phyloP scores from a whole-genome alignment of 768 basidiomycete species.

The Tricholomella constricta region DNA sequence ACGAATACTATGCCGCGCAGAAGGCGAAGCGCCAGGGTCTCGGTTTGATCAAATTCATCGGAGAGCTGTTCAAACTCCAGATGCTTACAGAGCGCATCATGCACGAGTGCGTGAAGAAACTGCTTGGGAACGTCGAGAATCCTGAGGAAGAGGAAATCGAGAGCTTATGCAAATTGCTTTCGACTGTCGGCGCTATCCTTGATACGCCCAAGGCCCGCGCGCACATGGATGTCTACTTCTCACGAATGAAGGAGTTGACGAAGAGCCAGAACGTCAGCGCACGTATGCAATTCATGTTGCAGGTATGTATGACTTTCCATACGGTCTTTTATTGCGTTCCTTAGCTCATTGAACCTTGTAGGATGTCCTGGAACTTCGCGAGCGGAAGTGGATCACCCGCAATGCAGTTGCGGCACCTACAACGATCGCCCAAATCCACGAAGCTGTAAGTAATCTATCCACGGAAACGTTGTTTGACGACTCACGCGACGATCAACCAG shows the following conservation, averaged over 20 bases:
- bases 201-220: constrained; percentile 81
- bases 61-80: constrained; percentile 98
- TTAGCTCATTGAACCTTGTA: constrained; percentile 31
- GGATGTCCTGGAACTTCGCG: constrained; percentile 91
- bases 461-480: background rate
- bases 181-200: constrained; percentile 83
- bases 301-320: constrained; percentile 52
- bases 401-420: constrained; percentile 75
- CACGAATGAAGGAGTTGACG: constrained; percentile 81
- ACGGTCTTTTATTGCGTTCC: constrained; percentile 3
- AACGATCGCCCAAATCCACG: constrained; percentile 88
- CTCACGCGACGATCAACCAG: constrained; percentile 33
- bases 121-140: constrained; percentile 89
- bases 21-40: constrained; percentile 98
- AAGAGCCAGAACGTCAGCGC: constrained; percentile 76
- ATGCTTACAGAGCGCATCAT: constrained; percentile 98
- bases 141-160: constrained; percentile 99
- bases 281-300: constrained; percentile 94
- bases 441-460: constrained; percentile 57
- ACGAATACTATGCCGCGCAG: constrained; percentile 94
- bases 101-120: constrained; percentile 97
- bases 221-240: constrained; percentile 93
- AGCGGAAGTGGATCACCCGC: constrained; percentile 78
- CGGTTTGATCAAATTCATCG: constrained; percentile 97
- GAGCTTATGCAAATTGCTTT: constrained; percentile 88